Evolutionary conservation across 2,329 filamentous ascomycete genomes (phyloP), one percentile per base, ranked within the genome.

Genomic region (Torrubiellomyces zombiae): DNA sequence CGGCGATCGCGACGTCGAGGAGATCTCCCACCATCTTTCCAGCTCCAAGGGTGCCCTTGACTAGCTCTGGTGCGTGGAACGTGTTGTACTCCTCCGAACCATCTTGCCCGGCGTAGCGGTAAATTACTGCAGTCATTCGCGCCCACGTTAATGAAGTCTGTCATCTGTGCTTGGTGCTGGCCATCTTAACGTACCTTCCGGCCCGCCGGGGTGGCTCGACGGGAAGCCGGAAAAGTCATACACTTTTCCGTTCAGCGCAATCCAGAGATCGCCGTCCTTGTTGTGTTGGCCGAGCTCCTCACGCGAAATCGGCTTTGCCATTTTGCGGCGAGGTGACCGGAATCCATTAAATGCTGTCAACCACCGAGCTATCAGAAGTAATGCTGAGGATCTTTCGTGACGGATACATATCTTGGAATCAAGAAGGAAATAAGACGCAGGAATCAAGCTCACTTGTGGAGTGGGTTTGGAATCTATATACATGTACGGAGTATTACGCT

Each of bases 241-340:
- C 20, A 77, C 70, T 28, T 62, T 55, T 18, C 62, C 61, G 38
- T 77, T 63, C n/a, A 79, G 61, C 13, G 75, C 69, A 31, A 78
- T 61, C 75, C 74, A 79, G 37, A 63, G 55, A 37, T 69, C 58
- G 9, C 56, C 46, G 9, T 15, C n/a, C 5, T 9, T 17, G 9
- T 10, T 11, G 15, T 24, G 22, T 1, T 17, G 7, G 6, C 12
- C n/a, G 11, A 24, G 8, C 13, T 24, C 22, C 2, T 15, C 16
- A 6, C 12, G 15, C 5, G 22, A 12, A 6, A 24, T 16, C 18
- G 12, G 16, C 18, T 16, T 24, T 16, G 14, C 14, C 22, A 24
- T 24, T 6, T 17, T 24, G 22, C 9, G 8, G 8, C n/a, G 8
- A 19, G n/a, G n/a, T 19, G 18, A 19, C 8, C 8, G 8, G 8